phyloP scores from a whole-genome alignment of 805 yeast genomes.

The Kuraishia hungarica region DNA sequence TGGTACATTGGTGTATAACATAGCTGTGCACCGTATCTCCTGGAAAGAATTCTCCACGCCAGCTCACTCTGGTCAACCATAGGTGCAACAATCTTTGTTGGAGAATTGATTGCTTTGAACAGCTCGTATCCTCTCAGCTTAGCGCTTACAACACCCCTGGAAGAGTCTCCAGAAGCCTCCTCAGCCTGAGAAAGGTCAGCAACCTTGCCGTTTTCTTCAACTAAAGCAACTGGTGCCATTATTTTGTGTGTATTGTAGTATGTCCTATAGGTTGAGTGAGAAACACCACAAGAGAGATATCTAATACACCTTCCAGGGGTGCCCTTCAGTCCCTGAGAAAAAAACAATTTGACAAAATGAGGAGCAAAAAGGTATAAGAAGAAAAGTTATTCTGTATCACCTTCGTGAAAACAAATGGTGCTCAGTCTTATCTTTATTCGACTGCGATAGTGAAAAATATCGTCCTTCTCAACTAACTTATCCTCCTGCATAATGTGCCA shows the following conservation, averaged over 20 bases:
- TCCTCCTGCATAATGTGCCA: background rate
- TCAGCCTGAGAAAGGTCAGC: background rate
- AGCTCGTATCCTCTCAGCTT: slow-evolving; percentile 57
- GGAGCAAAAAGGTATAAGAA: background rate
- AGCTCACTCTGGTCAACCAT: slow-evolving; percentile 97
- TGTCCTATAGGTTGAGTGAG: background rate
- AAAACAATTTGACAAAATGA: background rate
- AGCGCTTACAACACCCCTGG: slow-evolving; percentile 2
- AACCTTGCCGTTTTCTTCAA: background rate
- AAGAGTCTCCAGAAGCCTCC: background rate
- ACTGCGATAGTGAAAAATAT: background rate
- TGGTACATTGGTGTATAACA: slow-evolving; percentile 98
- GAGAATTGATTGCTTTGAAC: slow-evolving; percentile 60
- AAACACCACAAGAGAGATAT: background rate
- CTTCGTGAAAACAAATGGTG: background rate
- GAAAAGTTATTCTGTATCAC: background rate
- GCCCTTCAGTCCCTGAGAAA: background rate
- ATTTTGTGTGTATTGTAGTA: background rate
- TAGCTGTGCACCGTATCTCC: slow-evolving; percentile 85
- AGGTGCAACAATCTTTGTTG: slow-evolving; percentile 88
- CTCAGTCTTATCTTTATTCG: background rate
- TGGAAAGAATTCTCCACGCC: slow-evolving; percentile 86
- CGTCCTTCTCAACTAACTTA: background rate
- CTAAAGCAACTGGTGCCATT: background rate
- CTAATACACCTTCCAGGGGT: background rate